Evolutionary conservation across 441 rosid species (phyloP).

Genomic region (Corymbia calophylla): DNA sequence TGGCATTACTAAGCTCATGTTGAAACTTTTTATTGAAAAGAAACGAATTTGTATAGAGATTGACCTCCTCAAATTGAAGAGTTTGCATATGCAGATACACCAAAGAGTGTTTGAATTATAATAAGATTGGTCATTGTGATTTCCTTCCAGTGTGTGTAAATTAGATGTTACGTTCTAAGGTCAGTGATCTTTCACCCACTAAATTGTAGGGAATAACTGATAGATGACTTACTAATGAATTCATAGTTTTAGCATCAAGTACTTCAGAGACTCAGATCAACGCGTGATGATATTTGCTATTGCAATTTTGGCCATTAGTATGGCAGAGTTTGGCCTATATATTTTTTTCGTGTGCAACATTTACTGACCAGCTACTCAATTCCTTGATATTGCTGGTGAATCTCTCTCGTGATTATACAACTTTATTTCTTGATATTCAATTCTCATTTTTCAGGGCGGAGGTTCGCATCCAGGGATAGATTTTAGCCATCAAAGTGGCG

Average conservation of each 20-base stretch:
- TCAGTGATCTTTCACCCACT: neutral
- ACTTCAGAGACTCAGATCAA: neutral
- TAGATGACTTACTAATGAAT: neutral
- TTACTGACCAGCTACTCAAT: neutral
- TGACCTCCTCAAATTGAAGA: neutral
- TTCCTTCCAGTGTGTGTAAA: neutral
- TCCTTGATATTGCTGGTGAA: neutral
- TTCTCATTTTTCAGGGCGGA: slow-evolving; percentile 34
- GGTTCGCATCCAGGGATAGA: slow-evolving; percentile 59
- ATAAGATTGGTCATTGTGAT: neutral
- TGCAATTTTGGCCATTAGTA: neutral
- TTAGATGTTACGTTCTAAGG: neutral
- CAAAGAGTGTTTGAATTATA: neutral
- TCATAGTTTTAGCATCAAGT: neutral
- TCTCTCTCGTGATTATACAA: neutral
- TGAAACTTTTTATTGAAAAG: neutral
- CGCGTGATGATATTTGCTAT: neutral
- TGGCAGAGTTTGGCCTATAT: neutral
- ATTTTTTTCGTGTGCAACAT: neutral
- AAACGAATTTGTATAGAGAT: neutral
- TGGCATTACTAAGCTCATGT: neutral
- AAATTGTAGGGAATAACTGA: neutral
- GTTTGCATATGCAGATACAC: neutral
- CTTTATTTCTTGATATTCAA: neutral
- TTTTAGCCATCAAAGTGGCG: slow-evolving; percentile 51